Evolutionary conservation across 169 alveolate genomes (phyloP).

Genomic region (Amoebophrya sp.): DNA sequence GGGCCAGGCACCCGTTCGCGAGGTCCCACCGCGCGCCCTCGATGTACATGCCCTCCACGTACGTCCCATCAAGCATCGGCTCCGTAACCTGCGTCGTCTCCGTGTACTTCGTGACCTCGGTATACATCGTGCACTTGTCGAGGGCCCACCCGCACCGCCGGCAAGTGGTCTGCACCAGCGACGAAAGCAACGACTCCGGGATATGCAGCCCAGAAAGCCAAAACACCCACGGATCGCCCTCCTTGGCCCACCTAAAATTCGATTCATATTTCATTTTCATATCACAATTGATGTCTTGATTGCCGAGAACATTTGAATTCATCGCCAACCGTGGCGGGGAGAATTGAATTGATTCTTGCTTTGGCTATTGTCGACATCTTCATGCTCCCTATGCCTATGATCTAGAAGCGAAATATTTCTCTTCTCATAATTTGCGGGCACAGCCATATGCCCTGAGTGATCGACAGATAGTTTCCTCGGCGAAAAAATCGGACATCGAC

Average conservation of each 20-base stretch:
- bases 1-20: slow-evolving; percentile 57
- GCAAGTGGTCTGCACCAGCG: slow-evolving; percentile 77
- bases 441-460: no score
- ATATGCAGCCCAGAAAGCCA: slow-evolving; percentile 86
- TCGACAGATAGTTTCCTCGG: no score
- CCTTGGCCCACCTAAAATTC: slow-evolving; percentile 57
- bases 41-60: slow-evolving; percentile 41
- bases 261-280: no score
- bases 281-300: no score
- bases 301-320: no score
- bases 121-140: slow-evolving; percentile 71
- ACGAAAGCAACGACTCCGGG: slow-evolving; percentile 74
- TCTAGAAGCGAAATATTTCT: no score
- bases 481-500: no score
- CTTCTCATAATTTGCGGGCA: no score
- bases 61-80: slow-evolving; percentile 55
- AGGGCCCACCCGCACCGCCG: slow-evolving; percentile 76
- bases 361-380: no score
- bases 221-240: slow-evolving; percentile 73
- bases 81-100: slow-evolving; percentile 52
- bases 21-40: slow-evolving; percentile 86
- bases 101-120: slow-evolving; percentile 57
- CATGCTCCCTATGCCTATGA: no score
- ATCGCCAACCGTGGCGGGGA: no score
- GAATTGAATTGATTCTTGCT: no score